A percentile compares a stretch with the other conserved stretches of the same genome.
These are phyloP conservation scores for Peltaster fructicola DNA, from an alignment of 2,329 filamentous ascomycete species.

Conservation along the genomic window DNA sequence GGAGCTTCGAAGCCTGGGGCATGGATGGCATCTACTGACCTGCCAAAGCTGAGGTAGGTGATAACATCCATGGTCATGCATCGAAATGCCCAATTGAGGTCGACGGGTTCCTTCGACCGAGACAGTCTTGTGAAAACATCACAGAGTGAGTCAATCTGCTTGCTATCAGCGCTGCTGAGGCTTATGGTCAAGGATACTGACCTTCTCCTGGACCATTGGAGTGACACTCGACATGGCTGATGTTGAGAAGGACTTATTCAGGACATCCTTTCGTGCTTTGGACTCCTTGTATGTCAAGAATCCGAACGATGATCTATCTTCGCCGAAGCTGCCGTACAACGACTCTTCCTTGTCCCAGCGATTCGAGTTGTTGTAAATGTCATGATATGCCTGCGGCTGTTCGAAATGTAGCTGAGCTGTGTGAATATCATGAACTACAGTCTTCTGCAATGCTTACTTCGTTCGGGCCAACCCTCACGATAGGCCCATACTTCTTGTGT, in stretches of 20 bases:
- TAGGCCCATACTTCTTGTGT: slow-evolving; percentile 14
- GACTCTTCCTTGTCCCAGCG: slow-evolving; percentile 25
- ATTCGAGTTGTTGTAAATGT: slow-evolving; percentile 25
- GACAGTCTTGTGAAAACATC: no score
- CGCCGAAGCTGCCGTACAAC: slow-evolving; percentile 24
- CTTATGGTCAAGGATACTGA: no score
- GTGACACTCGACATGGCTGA: slow-evolving; percentile 21
- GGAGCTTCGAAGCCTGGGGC: slow-evolving; percentile 24
- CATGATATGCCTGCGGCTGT: slow-evolving; percentile 24
- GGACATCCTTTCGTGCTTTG: slow-evolving; percentile 25
- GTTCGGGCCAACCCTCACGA: slow-evolving; percentile 17
- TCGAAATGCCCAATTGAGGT: slow-evolving; percentile 19
- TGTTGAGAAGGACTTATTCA: slow-evolving; percentile 25
- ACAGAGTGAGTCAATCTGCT: no score
- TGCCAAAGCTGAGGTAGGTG: slow-evolving; percentile 25
- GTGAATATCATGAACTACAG: no score
- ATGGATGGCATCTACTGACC: slow-evolving; percentile 22
- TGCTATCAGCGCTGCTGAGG: no score
- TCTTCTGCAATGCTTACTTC: slow-evolving; percentile 17
- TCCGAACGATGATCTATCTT: slow-evolving; percentile 26
- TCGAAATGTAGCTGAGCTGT: slow-evolving; percentile 30
- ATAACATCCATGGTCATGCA: slow-evolving; percentile 24
- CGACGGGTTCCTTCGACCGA: no score
- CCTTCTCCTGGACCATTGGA: slow-evolving; percentile 20
- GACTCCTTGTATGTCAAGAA: slow-evolving; percentile 22